phyloP scores from a whole-genome alignment of 2,329 filamentous ascomycete species.

The Chaetomiaceae sp. region DNA sequence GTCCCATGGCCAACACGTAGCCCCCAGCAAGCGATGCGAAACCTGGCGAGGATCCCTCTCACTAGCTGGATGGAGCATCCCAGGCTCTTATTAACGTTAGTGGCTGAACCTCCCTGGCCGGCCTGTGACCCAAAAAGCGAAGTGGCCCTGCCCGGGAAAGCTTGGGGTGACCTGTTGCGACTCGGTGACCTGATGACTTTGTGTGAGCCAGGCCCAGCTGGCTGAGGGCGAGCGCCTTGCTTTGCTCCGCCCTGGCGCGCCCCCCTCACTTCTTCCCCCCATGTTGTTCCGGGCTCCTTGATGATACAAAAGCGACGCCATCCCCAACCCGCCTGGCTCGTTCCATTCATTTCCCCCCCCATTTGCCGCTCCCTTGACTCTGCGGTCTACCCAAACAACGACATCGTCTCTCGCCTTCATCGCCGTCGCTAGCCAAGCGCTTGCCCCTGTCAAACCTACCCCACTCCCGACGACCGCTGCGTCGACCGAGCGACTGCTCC shows the following conservation, averaged over 20 bases:
- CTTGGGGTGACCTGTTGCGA: constrained; percentile 19
- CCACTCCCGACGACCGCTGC: constrained; percentile 5
- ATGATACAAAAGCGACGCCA: constrained; percentile 29
- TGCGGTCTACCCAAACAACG: background rate
- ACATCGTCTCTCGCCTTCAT: background rate
- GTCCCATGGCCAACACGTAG: constrained; percentile 15
- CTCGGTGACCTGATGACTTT: constrained; percentile 19
- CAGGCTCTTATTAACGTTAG: constrained; percentile 14
- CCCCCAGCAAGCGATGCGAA: constrained; percentile 21
- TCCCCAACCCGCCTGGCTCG: constrained; percentile 18
- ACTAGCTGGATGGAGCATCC: constrained; percentile 16
- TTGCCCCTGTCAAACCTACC: constrained; percentile 2
- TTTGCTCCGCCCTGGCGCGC: constrained; percentile 22
- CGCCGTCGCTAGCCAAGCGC: constrained; percentile 7
- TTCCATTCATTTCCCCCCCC: constrained; percentile 7
- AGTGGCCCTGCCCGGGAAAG: constrained; percentile 10
- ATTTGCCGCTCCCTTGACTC: constrained; percentile 7
- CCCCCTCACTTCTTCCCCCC: constrained; percentile 8
- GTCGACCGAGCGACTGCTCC: no score
- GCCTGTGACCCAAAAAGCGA: constrained; percentile 21
- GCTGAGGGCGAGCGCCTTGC: constrained; percentile 15
- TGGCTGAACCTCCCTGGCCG: constrained; percentile 13
- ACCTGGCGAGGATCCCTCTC: constrained; percentile 16
- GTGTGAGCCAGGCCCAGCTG: constrained; percentile 12
- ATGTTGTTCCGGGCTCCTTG: constrained; percentile 14